Evolutionary conservation across 1,284 basidiomycete genomes (phyloP), one percentile per base, ranked within the genome.

Genomic region (Cystobasidium slooffiae): DNA sequence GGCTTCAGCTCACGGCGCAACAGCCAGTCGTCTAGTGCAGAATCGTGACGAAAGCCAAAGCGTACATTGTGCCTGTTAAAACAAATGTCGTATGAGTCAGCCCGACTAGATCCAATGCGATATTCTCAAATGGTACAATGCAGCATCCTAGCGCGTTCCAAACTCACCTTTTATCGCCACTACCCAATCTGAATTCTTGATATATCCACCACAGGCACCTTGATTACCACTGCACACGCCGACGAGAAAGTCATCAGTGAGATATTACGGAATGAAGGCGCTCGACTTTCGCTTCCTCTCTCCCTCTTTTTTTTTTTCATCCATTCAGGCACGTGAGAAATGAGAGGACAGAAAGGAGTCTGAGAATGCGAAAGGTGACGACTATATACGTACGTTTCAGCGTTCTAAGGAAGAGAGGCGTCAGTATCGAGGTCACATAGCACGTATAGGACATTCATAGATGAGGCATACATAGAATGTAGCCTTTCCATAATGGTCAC

Each of bases 401-500:
- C 62, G 39, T 64, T 64, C 62, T 64, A 24, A 24, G 31, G 37
- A 61, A 39, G 58, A 44, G 12, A 39, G 39, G 51, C 24, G 7
- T 53, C 18, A 68, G 31, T 14, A 20, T 58, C 3, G 18, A 1
- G 41, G 14, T 41, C 10, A 52, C 5, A 67, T 16, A 52, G 24
- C 37, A 49, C 7, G 5, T 51, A 31, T 16, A 16, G 22, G 22
- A 20, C 18, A 20, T n/a, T n/a, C n/a, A n/a, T n/a, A n/a, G n/a
- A n/a, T n/a, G n/a, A n/a, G n/a, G n/a, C n/a, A n/a, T n/a, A n/a
- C 66, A 31, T 68, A 68, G 31, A 68, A 68, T 4, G 66, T 68
- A 1, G 66, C 66, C 3, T 56, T 68, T 31, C 66, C 66, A 41
- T 39, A 14, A 52, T 68, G 22, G 51, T 68, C 66, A 20, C 64